phyloP scores from a whole-genome alignment of 208 protist genomes.

The Lotmaria passim region DNA sequence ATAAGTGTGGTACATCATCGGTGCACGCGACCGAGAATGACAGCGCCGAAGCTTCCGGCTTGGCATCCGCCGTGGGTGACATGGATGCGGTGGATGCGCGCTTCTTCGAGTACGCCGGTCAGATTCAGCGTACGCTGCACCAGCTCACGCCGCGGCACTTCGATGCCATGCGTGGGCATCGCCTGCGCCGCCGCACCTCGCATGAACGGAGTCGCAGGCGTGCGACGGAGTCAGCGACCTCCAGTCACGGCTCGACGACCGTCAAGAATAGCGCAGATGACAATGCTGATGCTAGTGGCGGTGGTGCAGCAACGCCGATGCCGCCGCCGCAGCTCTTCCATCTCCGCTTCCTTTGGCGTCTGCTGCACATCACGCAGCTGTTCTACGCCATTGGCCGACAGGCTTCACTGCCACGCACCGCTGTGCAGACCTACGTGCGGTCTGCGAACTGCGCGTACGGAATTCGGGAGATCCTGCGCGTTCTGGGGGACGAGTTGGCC shows the following conservation, averaged over 20 bases:
- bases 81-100: slow-evolving; percentile 34
- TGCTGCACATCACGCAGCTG: slow-evolving; percentile 27
- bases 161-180: slow-evolving; percentile 23
- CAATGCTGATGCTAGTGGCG: too few species aligned
- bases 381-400: slow-evolving; percentile 25
- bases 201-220: too few species aligned
- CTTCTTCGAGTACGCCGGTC: slow-evolving; percentile 38
- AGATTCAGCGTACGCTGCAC: slow-evolving; percentile 40
- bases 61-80: background rate
- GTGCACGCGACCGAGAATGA: background rate
- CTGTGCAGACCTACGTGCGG: slow-evolving; percentile 19
- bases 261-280: too few species aligned
- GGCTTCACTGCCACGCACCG: slow-evolving; percentile 20
- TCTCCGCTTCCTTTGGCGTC: slow-evolving; percentile 24
- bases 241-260: background rate
- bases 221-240: too few species aligned
- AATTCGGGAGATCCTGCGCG: slow-evolving; percentile 21
- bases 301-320: background rate
- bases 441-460: slow-evolving; percentile 30
- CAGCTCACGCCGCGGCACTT: slow-evolving; percentile 35
- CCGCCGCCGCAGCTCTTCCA: slow-evolving; percentile 15
- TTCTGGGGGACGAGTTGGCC: slow-evolving; percentile 27
- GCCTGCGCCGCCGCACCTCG: background rate
- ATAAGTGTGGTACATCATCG: background rate
- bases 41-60: too few species aligned